A percentile compares a stretch with the other conserved stretches of the same genome.
These are phyloP conservation scores for Porodaedalea pini DNA, from an alignment of 1,284 basidiomycete species.

Conservation along the genomic window DNA sequence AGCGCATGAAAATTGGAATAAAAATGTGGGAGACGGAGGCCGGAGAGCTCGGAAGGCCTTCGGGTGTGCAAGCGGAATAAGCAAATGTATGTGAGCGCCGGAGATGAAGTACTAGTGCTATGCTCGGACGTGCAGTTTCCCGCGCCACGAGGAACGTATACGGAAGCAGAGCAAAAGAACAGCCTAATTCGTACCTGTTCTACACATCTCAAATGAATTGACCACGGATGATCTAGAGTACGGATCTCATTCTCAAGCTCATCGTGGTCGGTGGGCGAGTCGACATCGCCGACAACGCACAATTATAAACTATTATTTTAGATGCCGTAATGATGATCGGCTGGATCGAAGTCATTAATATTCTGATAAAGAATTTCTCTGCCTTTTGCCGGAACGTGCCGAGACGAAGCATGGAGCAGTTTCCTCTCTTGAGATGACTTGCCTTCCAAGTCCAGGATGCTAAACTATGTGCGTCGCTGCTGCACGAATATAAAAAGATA, in stretches of 20 bases:
- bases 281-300: background rate
- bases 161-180: background rate
- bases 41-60: too few relatives aligned
- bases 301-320: background rate
- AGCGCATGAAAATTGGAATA: too few relatives aligned
- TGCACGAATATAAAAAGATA: background rate
- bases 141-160: background rate
- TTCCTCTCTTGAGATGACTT: too few relatives aligned
- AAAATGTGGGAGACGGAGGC: too few relatives aligned
- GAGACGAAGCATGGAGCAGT: background rate
- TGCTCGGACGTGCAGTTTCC: background rate
- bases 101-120: background rate
- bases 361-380: too few relatives aligned
- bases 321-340: background rate
- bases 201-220: background rate
- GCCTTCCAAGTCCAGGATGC: too few relatives aligned
- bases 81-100: too few relatives aligned
- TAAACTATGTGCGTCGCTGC: too few relatives aligned
- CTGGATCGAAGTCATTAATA: background rate
- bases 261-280: background rate
- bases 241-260: background rate
- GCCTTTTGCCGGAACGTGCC: background rate
- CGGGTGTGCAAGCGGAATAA: too few relatives aligned
- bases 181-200: background rate
- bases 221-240: background rate